Evolutionary conservation across 805 yeast species (phyloP).

Genomic region (Alloascoidea africana): DNA sequence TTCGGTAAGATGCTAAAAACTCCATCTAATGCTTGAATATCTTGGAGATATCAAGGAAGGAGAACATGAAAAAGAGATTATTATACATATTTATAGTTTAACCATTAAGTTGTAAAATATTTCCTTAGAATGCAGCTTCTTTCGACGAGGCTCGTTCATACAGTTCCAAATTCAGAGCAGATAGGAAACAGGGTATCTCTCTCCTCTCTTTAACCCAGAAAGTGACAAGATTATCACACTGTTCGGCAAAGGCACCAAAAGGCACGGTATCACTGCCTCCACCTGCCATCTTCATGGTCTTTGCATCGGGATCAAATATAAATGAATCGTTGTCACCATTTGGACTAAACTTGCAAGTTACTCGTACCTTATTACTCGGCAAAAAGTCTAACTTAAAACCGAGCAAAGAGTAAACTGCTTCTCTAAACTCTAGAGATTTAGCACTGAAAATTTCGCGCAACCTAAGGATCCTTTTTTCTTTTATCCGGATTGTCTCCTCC

Average conservation of each 20-base stretch:
- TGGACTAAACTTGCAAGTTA: constrained; percentile 29
- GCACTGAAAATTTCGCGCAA: constrained; percentile 31
- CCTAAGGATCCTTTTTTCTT: constrained; percentile 36
- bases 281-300: constrained; percentile 34
- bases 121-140: constrained; percentile 1
- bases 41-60: neutral
- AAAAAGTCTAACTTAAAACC: constrained; percentile 65
- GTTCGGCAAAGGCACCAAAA: constrained; percentile 18
- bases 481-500: constrained; percentile 30
- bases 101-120: constrained; percentile 4
- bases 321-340: constrained; percentile 27
- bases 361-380: constrained; percentile 37
- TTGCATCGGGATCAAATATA: constrained; percentile 38
- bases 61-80: constrained; percentile 5
- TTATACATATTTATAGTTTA: neutral
- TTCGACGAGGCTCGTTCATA: constrained; percentile 27
- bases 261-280: constrained; percentile 12
- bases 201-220: constrained; percentile 56
- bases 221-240: constrained; percentile 35
- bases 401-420: constrained; percentile 47
- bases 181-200: constrained; percentile 64
- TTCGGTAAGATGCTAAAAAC: constrained; percentile 51
- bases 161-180: constrained; percentile 56
- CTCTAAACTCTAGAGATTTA: constrained; percentile 59
- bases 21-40: neutral